Conservation (phyloP, 129 eudicot species). For the Silybum marianum region DNA sequence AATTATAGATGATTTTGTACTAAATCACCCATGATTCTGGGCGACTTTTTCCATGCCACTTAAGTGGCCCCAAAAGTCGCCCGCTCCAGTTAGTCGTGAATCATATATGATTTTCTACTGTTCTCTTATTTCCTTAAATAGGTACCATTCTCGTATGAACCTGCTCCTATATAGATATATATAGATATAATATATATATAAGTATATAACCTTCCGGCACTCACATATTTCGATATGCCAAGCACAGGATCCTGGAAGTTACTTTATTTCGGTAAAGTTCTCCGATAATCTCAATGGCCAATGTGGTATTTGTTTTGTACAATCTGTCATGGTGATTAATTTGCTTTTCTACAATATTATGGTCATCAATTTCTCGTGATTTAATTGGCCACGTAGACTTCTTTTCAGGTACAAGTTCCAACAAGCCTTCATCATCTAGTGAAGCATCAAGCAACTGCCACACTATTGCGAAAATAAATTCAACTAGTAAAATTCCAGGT, state of each 20-base stretch:
- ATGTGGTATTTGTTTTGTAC: constrained; percentile 58
- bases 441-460: constrained; percentile 94
- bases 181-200: not conserved
- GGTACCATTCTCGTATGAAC: no score
- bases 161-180: no score
- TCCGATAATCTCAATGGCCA: constrained; percentile 77
- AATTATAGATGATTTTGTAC: no score
- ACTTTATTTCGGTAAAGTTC: constrained; percentile 59
- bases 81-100: no score
- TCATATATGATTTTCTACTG: no score
- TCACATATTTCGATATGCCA: constrained; percentile 84
- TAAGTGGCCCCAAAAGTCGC: no score
- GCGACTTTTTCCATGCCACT: no score
- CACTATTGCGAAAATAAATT: constrained; percentile 65
- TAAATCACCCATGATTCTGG: no score
- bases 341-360: constrained; percentile 54
- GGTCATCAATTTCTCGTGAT: constrained; percentile 66
- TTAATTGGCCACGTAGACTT: constrained; percentile 63
- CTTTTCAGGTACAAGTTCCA: constrained; percentile 77
- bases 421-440: constrained; percentile 86
- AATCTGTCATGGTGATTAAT: constrained; percentile 55
- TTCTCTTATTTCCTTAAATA: no score
- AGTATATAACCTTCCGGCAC: not conserved
- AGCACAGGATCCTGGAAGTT: constrained; percentile 67
- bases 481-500: constrained; percentile 74